These are phyloP conservation scores for Chlorella sp. DNA, from an alignment of 139 green algal species.

Conservation along the genomic window DNA sequence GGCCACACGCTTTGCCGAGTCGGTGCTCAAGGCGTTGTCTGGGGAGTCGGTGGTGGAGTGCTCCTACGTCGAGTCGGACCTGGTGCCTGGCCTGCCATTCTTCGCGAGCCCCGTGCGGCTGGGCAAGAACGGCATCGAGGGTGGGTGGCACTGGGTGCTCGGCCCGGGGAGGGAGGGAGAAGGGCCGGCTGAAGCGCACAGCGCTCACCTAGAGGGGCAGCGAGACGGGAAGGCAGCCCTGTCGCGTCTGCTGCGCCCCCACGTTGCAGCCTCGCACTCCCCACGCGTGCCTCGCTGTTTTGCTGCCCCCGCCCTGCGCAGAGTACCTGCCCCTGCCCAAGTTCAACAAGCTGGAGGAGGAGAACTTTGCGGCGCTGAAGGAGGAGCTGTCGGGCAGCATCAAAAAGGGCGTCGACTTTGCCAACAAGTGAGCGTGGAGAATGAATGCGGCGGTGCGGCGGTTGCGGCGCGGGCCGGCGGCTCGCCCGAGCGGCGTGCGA, in stretches of 20 bases:
- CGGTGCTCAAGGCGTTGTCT: slow-evolving; percentile 71
- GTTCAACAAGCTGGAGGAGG: slow-evolving; percentile 64
- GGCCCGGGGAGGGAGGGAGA: neutral
- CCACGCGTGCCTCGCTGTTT: neutral
- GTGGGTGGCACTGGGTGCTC: no score
- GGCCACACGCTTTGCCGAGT: slow-evolving; percentile 76
- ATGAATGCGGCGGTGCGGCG: no score
- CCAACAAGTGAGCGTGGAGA: slow-evolving; percentile 35
- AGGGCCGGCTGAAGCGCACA: no score
- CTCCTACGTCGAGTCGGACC: slow-evolving; percentile 66
- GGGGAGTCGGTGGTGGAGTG: slow-evolving; percentile 84
- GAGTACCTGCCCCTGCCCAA: slow-evolving; percentile 75
- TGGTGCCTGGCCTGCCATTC: slow-evolving; percentile 60
- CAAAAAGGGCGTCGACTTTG: slow-evolving; percentile 87
- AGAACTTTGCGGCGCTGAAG: slow-evolving; percentile 47
- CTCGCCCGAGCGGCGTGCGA: no score
- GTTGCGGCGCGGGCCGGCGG: no score
- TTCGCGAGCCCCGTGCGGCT: slow-evolving; percentile 81
- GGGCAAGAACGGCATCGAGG: slow-evolving; percentile 71
- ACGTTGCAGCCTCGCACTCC: no score
- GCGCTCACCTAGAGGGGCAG: no score
- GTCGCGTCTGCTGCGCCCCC: no score
- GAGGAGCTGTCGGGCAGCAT: slow-evolving; percentile 77
- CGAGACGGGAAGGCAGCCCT: no score
- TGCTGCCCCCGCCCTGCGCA: neutral